Percentiles rank a stretch among this genome's conserved stretches.
These are phyloP conservation scores for Fraxinus baroniana DNA, from an alignment of 305 asterid genomes.

Conservation along the genomic window DNA sequence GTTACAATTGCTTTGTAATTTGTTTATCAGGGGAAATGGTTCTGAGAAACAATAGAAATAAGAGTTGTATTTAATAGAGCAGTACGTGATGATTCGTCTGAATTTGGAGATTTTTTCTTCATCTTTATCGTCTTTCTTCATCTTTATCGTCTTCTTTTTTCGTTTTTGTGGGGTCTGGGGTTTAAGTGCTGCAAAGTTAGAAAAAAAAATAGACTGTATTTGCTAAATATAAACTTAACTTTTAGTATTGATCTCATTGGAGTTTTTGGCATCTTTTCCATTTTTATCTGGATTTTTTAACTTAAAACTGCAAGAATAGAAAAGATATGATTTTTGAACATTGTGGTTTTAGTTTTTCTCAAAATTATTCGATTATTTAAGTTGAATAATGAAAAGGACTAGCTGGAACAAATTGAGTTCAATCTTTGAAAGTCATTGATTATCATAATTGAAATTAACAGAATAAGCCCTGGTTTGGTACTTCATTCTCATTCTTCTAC, in stretches of 20 bases:
- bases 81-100: neutral
- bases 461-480: no score
- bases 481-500: no score
- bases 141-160: neutral
- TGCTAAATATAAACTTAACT: neutral
- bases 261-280: neutral
- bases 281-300: neutral
- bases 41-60: neutral
- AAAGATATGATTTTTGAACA: neutral
- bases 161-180: neutral
- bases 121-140: neutral
- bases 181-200: neutral
- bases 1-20: neutral
- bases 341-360: neutral
- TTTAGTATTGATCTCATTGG: neutral
- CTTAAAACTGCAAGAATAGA: neutral
- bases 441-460: no score
- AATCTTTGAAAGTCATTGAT: no score
- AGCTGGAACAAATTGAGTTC: no score
- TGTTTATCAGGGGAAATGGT: neutral
- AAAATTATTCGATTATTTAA: neutral
- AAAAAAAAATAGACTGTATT: neutral
- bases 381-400: neutral
- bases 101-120: neutral
- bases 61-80: neutral